A percentile compares a stretch with the other conserved stretches of the same genome.
Evolutionary conservation across 1,284 basidiomycete species (phyloP).

Genomic region (Tilletia indica): DNA sequence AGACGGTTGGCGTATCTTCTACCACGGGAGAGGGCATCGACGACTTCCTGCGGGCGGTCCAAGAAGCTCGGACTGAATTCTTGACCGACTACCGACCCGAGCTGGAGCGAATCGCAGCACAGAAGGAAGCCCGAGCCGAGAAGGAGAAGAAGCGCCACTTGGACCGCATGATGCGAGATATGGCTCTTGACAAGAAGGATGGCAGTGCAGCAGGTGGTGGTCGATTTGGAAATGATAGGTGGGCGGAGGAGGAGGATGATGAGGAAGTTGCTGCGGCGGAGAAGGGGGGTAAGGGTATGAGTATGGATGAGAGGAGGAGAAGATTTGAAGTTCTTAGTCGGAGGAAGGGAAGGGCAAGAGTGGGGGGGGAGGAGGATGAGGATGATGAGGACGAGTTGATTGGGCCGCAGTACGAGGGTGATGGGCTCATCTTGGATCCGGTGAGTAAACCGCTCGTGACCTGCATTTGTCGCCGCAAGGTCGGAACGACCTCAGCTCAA

Average conservation of each 20-base stretch:
- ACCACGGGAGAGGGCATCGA: conserved; percentile 88
- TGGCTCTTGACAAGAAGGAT: conserved; percentile 58
- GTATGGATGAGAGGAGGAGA: conserved; percentile 18
- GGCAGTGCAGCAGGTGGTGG: conserved; percentile 25
- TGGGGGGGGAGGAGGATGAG: conserved; percentile 13
- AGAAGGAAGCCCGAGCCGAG: conserved; percentile 56
- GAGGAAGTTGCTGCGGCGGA: conserved; percentile 18
- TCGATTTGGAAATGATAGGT: conserved; percentile 53
- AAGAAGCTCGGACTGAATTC: conserved; percentile 82
- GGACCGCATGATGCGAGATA: conserved; percentile 78
- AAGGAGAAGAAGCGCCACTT: conserved; percentile 70
- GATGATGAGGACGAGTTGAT: conserved; percentile 31
- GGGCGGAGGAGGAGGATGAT: conserved; percentile 14
- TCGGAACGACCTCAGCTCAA: neutral
- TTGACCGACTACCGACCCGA: conserved; percentile 86
- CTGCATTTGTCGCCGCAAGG: neutral
- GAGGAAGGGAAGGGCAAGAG: conserved; percentile 5
- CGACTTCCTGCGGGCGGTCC: conserved; percentile 86
- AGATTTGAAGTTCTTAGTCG: neutral
- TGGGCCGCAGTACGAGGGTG: conserved; percentile 49
- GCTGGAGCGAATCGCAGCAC: conserved; percentile 67
- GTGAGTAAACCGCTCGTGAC: conserved; percentile 6
- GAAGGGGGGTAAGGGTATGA: conserved; percentile 5
- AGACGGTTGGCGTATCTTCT: conserved; percentile 94
- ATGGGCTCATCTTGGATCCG: conserved; percentile 53